A percentile compares a stretch with the other conserved stretches of the same genome.
phyloP scores from a whole-genome alignment of 2,329 filamentous ascomycete species.

The Calonectria multiphialidica region DNA sequence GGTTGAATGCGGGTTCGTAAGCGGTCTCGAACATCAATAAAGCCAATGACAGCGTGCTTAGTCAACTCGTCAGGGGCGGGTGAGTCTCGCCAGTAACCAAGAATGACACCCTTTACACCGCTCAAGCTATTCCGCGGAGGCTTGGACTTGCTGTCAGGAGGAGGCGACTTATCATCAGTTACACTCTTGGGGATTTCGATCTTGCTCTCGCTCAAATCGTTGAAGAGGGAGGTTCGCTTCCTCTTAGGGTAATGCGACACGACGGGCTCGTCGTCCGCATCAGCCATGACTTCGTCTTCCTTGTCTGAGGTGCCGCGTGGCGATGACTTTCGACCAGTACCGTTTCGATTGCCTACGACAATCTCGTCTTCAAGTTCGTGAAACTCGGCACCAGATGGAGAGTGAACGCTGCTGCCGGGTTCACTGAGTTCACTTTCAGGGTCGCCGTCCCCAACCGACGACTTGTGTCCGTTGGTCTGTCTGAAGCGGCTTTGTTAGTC shows the following conservation, averaged over 20 bases:
- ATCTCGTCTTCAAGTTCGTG: constrained; percentile 65
- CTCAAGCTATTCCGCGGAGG: constrained; percentile 44
- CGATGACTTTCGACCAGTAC: constrained; percentile 48
- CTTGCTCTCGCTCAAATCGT: constrained; percentile 62
- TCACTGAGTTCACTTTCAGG: constrained; percentile 59
- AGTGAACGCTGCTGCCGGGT: constrained; percentile 49
- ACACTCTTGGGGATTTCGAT: constrained; percentile 52
- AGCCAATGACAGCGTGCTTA: constrained; percentile 72
- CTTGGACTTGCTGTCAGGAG: constrained; percentile 42
- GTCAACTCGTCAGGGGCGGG: constrained; percentile 58
- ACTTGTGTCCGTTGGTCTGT: constrained; percentile 45
- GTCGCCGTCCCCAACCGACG: constrained; percentile 53
- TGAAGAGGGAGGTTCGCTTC: constrained; percentile 65
- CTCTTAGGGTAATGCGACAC: constrained; percentile 64
- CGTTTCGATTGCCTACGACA: constrained; percentile 61
- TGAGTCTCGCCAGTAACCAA: constrained; percentile 73
- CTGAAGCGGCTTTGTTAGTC: constrained; percentile 43
- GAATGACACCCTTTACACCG: constrained; percentile 59
- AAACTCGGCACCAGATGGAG: constrained; percentile 52
- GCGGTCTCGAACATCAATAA: constrained; percentile 71
- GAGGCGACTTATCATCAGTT: constrained; percentile 45
- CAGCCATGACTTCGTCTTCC: constrained; percentile 60
- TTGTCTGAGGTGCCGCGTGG: constrained; percentile 48
- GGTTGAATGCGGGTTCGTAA: constrained; percentile 70
- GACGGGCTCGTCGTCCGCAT: constrained; percentile 53